Evolutionary conservation across 176 grass and related monocot genomes (phyloP).

Genomic region (Lolium rigidum): DNA sequence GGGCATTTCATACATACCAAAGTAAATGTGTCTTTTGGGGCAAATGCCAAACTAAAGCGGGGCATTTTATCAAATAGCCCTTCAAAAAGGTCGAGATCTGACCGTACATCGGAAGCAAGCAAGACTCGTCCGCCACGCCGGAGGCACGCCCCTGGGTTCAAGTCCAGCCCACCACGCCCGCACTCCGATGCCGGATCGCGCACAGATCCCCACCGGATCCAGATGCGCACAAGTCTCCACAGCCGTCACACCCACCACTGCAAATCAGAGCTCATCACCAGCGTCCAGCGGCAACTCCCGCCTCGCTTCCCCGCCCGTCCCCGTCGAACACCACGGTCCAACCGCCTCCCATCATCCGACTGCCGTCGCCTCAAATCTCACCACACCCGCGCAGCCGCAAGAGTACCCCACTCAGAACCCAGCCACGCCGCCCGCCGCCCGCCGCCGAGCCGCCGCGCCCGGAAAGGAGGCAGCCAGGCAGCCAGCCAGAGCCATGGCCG

Average conservation of each 20-base stretch:
- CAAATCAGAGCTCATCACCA: too few species aligned
- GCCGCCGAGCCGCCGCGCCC: conserved; percentile 24
- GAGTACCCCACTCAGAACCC: background rate
- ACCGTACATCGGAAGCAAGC: background rate
- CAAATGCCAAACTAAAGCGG: too few species aligned
- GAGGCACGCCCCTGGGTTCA: background rate
- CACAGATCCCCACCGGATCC: conserved; percentile 31
- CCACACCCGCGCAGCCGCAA: background rate
- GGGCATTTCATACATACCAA: too few species aligned
- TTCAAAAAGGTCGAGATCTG: background rate
- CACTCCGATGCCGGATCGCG: conserved; percentile 8
- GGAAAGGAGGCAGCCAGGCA: background rate
- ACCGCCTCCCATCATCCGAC: background rate
- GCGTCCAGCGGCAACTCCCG: too few species aligned
- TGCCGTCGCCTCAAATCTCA: conserved; percentile 48
- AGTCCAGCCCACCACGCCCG: background rate
- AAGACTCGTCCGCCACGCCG: background rate
- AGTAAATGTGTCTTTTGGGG: too few species aligned
- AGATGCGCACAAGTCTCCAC: background rate
- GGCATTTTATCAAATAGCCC: too few species aligned
- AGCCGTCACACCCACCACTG: background rate
- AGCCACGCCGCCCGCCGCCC: conserved; percentile 13
- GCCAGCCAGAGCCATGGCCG: conserved; percentile 53
- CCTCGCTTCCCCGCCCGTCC: background rate
- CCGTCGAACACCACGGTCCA: conserved; percentile 27